Conservation (phyloP, 2,329 filamentous ascomycete species). For the Fusarium aywerte region DNA sequence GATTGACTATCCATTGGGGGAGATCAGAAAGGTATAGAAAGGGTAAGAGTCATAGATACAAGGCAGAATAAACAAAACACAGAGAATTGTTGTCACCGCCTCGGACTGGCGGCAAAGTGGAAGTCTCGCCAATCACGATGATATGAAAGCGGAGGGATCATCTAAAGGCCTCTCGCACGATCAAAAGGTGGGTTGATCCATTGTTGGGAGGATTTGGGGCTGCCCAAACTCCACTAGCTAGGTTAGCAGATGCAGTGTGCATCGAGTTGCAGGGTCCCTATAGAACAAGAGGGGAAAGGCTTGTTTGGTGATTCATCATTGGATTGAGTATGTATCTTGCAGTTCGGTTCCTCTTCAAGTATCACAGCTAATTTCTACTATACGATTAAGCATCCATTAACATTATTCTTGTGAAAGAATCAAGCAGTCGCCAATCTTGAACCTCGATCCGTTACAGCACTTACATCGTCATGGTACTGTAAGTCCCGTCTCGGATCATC, state of each 20-base stretch:
- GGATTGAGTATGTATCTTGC: background rate
- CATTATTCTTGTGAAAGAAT: background rate
- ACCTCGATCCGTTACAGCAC: background rate
- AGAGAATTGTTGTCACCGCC: conserved; percentile 29
- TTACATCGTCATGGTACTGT: conserved; percentile 2
- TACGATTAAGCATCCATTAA: too few species aligned
- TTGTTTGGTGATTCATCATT: background rate
- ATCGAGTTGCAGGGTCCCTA: conserved; percentile 8
- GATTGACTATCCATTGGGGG: conserved; percentile 14
- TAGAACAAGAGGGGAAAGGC: background rate
- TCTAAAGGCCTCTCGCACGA: conserved; percentile 26
- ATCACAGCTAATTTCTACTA: too few species aligned
- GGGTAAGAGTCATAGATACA: background rate
- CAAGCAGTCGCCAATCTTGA: background rate
- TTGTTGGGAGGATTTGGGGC: conserved; percentile 19
- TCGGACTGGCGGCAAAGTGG: conserved; percentile 15
- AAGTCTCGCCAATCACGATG: conserved; percentile 42
- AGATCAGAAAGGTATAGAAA: background rate
- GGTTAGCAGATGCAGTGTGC: conserved; percentile 10
- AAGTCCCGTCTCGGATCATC: conserved; percentile 7
- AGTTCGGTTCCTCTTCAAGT: background rate
- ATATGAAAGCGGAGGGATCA: conserved; percentile 36
- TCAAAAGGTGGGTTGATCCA: conserved; percentile 36
- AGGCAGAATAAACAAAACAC: background rate
- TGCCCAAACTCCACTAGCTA: conserved; percentile 5